Base-by-base conservation (phyloP, 495 filamentous ascomycete genomes). In the Podospora pseudocomata region DNA sequence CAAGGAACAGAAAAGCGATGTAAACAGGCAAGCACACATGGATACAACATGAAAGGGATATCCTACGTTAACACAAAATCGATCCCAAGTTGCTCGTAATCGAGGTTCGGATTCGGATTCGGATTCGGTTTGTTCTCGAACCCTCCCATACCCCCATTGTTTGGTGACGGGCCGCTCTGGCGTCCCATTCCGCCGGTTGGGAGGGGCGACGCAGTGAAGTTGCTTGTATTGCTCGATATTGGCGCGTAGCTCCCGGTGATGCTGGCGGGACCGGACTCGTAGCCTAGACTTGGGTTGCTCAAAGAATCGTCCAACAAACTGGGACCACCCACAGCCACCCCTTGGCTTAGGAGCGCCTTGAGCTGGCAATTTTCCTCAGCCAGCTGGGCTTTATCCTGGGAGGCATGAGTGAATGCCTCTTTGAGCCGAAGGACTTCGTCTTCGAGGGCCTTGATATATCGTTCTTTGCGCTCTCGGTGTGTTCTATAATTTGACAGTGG, bases 1-100 rank as follows among this genome's bases (percentile, higher is more conserved):
- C 59, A 64, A n/a, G 39, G 67, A 80, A 76, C 18, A 13, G 23
- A 5, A 20, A 9, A 23, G 23, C 23, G 23, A 58, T 58, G 23
- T 19, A 18, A 58, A 58, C 13, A 58, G 39, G 55, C n/a, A 58
- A 86, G 87, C 84, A 86, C 86, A 80, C 87, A 88, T 76, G 86
- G 82, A 79, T 88, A 88, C 66, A 86, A 83, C 81, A 82, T 85
- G 79, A 80, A 81, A 81, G 83, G 83, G 80, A 76, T 75, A 44
- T 87, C 92, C 82, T 92, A 97, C 93, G 91, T 92, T 80, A 97
- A 86, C 63, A 98, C 93, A 83, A 98, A 97, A 77, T 98, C 94
- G 77, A 98, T 90, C 71, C 93, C 94, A 60, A 94, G 84, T 73
- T 96, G 92, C 72, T 90, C 89, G 79, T 95, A 96, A 72, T 96